Evolutionary conservation across 352 stramenopile genomes (phyloP).

Genomic region (Phytophthora parvispora): DNA sequence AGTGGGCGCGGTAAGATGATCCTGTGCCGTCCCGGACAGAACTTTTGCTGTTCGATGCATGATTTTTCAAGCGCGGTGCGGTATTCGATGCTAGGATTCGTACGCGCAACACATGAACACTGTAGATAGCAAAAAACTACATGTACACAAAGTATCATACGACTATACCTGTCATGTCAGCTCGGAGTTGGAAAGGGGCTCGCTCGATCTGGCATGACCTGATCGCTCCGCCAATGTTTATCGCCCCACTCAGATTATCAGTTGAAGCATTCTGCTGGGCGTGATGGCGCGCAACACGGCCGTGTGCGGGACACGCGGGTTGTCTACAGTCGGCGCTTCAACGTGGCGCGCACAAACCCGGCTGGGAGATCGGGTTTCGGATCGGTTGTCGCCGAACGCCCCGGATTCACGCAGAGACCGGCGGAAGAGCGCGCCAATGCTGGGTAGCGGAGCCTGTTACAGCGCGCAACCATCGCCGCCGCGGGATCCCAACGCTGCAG

Average conservation of each 20-base stretch:
- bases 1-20: background rate
- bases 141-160: too few species aligned
- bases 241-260: background rate
- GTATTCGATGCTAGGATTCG: too few species aligned
- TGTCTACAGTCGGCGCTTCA: slow-evolving; percentile 1
- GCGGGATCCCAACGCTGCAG: background rate
- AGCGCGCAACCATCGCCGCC: background rate
- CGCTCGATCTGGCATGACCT: background rate
- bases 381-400: background rate
- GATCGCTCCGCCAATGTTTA: background rate
- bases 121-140: too few species aligned
- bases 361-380: slow-evolving; percentile 1
- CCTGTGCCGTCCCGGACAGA: too few species aligned
- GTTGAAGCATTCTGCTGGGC: background rate
- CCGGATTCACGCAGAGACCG: background rate
- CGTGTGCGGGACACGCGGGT: background rate
- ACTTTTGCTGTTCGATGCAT: background rate
- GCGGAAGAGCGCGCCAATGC: background rate
- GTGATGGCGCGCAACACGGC: background rate
- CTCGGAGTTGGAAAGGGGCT: background rate
- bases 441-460: background rate
- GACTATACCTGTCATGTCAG: too few species aligned
- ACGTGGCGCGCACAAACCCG: background rate
- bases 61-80: too few species aligned
- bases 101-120: too few species aligned